Percentiles rank a stretch among this genome's conserved stretches.
Evolutionary conservation across 352 stramenopile genomes (phyloP).

Genomic region (Globisporangium abappressorium): DNA sequence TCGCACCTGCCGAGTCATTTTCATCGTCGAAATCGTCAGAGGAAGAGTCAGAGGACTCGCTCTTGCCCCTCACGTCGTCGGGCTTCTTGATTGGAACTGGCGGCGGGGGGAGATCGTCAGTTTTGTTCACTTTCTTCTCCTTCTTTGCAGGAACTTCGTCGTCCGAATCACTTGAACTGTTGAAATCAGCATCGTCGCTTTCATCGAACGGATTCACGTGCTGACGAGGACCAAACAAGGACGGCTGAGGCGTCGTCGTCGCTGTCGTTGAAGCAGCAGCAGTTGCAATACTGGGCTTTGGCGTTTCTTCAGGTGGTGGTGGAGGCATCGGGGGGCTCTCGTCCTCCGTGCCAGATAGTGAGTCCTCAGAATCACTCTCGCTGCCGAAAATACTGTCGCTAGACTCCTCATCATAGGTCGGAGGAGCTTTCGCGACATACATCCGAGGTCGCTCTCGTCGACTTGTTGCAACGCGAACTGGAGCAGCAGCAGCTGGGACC

Average conservation of each 20-base stretch:
- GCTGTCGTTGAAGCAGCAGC: not conserved
- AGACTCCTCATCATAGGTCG: slow-evolving; percentile 74
- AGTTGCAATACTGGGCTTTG: slow-evolving; percentile 25
- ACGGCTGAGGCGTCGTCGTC: slow-evolving; percentile 4
- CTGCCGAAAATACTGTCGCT: slow-evolving; percentile 87
- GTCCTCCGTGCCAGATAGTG: slow-evolving; percentile 40
- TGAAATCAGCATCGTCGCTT: slow-evolving; percentile 53
- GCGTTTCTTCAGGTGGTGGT: slow-evolving; percentile 19
- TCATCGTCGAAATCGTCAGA: slow-evolving; percentile 21
- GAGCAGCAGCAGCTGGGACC: slow-evolving; percentile 6
- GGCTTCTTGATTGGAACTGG: slow-evolving; percentile 3
- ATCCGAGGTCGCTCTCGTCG: slow-evolving; percentile 68
- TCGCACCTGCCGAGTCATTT: slow-evolving; percentile 17
- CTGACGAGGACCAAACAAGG: slow-evolving; percentile 15
- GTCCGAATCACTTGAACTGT: slow-evolving; percentile 44
- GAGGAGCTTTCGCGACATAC: slow-evolving; percentile 69
- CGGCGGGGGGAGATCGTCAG: slow-evolving; percentile 2
- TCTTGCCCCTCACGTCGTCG: slow-evolving; percentile 12
- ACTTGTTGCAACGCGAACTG: slow-evolving; percentile 24
- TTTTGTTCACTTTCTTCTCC: not conserved
- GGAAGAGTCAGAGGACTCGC: slow-evolving; percentile 24
- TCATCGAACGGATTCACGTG: slow-evolving; percentile 33
- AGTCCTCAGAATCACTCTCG: slow-evolving; percentile 57
- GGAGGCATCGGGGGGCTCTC: slow-evolving; percentile 39
- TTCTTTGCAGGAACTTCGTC: slow-evolving; percentile 9